These are phyloP conservation scores for Termitomyces sp. DNA, from an alignment of 768 basidiomycete genomes.

Conservation along the genomic window DNA sequence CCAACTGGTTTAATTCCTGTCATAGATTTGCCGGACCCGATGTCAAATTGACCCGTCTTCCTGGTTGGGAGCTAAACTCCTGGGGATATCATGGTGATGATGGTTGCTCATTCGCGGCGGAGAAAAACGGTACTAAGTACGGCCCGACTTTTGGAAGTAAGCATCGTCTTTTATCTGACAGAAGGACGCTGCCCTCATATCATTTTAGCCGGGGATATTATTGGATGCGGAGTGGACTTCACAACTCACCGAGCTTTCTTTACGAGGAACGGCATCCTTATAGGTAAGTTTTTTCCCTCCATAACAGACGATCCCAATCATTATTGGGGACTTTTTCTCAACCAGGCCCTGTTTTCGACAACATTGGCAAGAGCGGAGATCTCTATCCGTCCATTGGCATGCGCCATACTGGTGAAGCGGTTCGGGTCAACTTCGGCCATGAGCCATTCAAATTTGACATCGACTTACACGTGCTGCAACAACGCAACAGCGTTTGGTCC, in stretches of 20 bases:
- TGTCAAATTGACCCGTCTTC: slow-evolving; percentile 67
- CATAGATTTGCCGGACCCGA: slow-evolving; percentile 60
- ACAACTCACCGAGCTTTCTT: slow-evolving; percentile 76
- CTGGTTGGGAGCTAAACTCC: slow-evolving; percentile 80
- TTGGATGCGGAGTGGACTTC: slow-evolving; percentile 94
- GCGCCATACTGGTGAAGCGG: slow-evolving; percentile 68
- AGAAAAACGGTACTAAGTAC: slow-evolving; percentile 66
- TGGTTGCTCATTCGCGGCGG: slow-evolving; percentile 69
- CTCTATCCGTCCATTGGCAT: slow-evolving; percentile 89
- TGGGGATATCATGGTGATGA: slow-evolving; percentile 96
- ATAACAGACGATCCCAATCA: too few species aligned
- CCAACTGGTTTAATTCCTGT: slow-evolving; percentile 1
- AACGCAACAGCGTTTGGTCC: slow-evolving; percentile 59
- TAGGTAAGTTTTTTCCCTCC: slow-evolving; percentile 37
- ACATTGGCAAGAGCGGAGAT: slow-evolving; percentile 57
- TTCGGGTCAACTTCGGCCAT: slow-evolving; percentile 87
- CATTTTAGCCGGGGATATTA: slow-evolving; percentile 67
- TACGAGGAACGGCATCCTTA: slow-evolving; percentile 77
- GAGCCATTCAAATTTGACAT: slow-evolving; percentile 87
- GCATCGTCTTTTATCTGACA: slow-evolving; percentile 18
- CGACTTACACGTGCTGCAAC: slow-evolving; percentile 74
- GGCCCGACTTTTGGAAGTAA: slow-evolving; percentile 79
- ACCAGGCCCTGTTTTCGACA: slow-evolving; percentile 64
- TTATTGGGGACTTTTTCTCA: not conserved
- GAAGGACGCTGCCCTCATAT: slow-evolving; percentile 1